These are phyloP conservation scores for Hirschfeldia incana DNA, from an alignment of 345 rosid genomes.

Conservation along the genomic window DNA sequence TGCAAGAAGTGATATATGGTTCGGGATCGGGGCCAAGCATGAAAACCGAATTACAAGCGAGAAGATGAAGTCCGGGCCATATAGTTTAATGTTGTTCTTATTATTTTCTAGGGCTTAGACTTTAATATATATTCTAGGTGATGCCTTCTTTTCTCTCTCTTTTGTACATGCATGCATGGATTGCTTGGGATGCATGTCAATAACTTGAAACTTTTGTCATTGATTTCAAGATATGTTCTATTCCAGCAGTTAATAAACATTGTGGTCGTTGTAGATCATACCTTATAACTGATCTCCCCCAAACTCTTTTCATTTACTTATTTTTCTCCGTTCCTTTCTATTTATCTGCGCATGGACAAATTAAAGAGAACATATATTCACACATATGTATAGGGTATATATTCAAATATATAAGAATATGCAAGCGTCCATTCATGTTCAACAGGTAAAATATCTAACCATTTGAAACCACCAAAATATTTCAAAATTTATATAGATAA, in stretches of 20 bases:
- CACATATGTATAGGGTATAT: background rate
- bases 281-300: background rate
- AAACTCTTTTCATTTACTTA: background rate
- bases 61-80: background rate
- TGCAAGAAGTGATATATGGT: conserved; percentile 2
- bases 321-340: background rate
- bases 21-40: background rate
- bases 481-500: background rate
- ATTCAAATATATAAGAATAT: background rate
- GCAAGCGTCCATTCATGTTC: background rate
- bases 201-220: background rate
- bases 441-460: background rate
- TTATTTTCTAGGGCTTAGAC: background rate
- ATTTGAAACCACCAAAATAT: background rate
- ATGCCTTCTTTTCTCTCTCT: background rate
- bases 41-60: background rate
- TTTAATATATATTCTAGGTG: background rate
- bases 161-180: background rate
- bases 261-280: background rate
- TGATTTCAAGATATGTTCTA: background rate
- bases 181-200: background rate
- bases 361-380: background rate
- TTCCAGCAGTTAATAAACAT: background rate
- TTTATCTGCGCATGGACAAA: background rate
- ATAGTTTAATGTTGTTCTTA: background rate